Conservation (phyloP, 2,329 filamentous ascomycete genomes). For the Fusarium torulosum region DNA sequence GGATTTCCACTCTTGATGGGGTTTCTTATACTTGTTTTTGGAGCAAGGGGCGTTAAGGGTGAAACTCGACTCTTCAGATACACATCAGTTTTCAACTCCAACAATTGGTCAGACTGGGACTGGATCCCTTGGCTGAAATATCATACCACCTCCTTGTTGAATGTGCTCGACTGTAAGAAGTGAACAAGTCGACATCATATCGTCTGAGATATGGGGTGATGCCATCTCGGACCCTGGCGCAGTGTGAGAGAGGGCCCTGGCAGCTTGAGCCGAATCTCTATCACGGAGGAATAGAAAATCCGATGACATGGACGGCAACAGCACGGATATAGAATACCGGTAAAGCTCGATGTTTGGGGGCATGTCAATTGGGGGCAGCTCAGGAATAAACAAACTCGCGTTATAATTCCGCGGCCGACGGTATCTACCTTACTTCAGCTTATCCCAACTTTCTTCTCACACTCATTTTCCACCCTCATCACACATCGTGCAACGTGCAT, state of each 20-base stretch:
- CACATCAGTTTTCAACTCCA: conserved; percentile 12
- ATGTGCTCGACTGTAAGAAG: background rate
- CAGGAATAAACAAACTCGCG: background rate
- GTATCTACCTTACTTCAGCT: background rate
- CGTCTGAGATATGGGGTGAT: conserved; percentile 18
- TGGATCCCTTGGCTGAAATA: background rate
- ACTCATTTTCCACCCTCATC: background rate
- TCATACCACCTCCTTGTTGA: conserved; percentile 17
- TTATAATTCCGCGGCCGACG: background rate
- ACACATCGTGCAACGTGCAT: background rate
- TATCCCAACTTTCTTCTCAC: background rate
- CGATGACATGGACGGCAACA: conserved; percentile 17
- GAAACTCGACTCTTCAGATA: conserved; percentile 42
- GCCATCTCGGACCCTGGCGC: conserved; percentile 13
- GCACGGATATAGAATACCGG: conserved; percentile 18
- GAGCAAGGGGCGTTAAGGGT: conserved; percentile 29
- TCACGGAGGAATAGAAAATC: conserved; percentile 22
- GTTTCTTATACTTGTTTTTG: conserved; percentile 8
- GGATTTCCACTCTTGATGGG: conserved; percentile 1
- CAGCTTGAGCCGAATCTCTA: background rate
- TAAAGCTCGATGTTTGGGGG: conserved; percentile 24
- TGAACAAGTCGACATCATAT: background rate
- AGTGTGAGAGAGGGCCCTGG: background rate
- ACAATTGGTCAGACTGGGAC: conserved; percentile 5
- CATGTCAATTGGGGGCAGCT: conserved; percentile 9